Evolutionary conservation across 1,284 basidiomycete species (phyloP).

Genomic region (Rhodotorula sp.): DNA sequence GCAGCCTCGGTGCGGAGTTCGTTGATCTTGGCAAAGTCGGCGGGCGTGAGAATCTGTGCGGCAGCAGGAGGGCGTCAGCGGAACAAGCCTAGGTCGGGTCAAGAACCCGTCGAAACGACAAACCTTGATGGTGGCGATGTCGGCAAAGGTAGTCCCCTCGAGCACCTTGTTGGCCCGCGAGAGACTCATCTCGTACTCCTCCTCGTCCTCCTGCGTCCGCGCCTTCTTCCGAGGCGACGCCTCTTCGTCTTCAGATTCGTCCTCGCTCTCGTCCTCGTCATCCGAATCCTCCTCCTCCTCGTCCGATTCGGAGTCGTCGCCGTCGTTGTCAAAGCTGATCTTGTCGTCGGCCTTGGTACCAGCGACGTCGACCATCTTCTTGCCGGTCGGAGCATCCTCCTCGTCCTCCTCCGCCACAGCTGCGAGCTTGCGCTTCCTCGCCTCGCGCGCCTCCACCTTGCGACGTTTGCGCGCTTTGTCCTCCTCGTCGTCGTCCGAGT

Average conservation of each 20-base stretch:
- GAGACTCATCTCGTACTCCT: constrained; percentile 38
- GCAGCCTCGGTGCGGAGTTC: constrained; percentile 84
- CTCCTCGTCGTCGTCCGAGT: constrained; percentile 42
- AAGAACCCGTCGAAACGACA: constrained; percentile 20
- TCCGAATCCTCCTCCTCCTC: constrained; percentile 41
- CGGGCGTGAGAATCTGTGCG: constrained; percentile 87
- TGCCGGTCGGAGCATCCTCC: constrained; percentile 9
- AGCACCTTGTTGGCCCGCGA: constrained; percentile 37
- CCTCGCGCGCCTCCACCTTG: constrained; percentile 21
- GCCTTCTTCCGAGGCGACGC: constrained; percentile 40
- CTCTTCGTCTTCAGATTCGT: constrained; percentile 38
- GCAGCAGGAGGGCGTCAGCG: background rate
- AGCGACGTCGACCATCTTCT: constrained; percentile 18
- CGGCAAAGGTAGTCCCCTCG: constrained; percentile 37
- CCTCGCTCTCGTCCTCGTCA: constrained; percentile 45
- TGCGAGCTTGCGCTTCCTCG: constrained; percentile 39
- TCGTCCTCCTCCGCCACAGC: constrained; percentile 42
- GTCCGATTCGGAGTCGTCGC: constrained; percentile 5
- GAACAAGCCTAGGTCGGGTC: background rate
- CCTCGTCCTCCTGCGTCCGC: constrained; percentile 37
- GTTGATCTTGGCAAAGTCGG: constrained; percentile 91
- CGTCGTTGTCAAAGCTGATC: constrained; percentile 5
- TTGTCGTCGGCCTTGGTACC: constrained; percentile 19
- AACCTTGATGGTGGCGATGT: constrained; percentile 72
- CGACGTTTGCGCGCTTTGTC: constrained; percentile 29